These are phyloP conservation scores for Amesomyces nigricolor DNA, from an alignment of 2,329 filamentous ascomycete species.

Conservation along the genomic window DNA sequence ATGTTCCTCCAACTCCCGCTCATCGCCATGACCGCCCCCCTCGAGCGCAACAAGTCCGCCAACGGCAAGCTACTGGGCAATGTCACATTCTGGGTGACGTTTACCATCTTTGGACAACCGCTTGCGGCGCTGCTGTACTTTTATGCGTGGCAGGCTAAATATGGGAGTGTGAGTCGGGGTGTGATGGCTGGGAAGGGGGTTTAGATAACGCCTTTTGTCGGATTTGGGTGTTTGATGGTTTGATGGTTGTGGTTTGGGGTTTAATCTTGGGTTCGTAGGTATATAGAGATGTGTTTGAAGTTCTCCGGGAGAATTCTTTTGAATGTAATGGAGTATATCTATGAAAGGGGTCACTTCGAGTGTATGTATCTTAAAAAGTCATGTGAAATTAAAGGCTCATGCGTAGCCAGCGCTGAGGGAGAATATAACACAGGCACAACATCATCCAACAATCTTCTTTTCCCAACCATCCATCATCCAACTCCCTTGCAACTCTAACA, in stretches of 20 bases:
- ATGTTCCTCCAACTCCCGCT: constrained; percentile 93
- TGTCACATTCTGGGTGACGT: constrained; percentile 92
- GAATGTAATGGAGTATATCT: too few relatives aligned
- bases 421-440: neutral
- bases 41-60: constrained; percentile 72
- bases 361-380: too few relatives aligned
- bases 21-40: constrained; percentile 70
- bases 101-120: constrained; percentile 92
- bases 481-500: neutral
- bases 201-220: neutral
- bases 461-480: neutral
- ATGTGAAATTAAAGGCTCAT: too few relatives aligned
- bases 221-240: constrained; percentile 4
- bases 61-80: constrained; percentile 81
- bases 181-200: constrained; percentile 1
- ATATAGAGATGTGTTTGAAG: neutral
- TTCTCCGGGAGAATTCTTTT: neutral
- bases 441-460: neutral
- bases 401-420: too few relatives aligned
- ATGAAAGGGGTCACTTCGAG: neutral
- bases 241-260: too few relatives aligned
- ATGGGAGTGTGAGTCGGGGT: constrained; percentile 66
- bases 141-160: constrained; percentile 98
- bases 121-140: constrained; percentile 91
- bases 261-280: too few relatives aligned